Conservation (phyloP, 331 rosid species). For the Acacia pycnantha region DNA sequence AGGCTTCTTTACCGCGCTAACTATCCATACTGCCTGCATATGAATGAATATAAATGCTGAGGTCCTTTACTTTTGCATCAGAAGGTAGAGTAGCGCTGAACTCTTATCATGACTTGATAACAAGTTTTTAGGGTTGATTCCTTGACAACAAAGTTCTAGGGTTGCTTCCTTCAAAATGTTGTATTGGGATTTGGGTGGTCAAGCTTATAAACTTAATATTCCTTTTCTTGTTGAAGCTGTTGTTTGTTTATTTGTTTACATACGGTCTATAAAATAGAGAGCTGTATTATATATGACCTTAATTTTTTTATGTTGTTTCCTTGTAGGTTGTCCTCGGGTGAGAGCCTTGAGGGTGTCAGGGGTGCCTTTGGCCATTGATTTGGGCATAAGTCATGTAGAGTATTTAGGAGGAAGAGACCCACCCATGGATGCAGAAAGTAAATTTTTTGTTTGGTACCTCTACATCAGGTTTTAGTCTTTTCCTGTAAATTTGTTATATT, state of each 20-base stretch:
- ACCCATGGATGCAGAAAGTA: not conserved
- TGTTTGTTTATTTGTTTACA: not conserved
- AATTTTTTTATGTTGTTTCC: not conserved
- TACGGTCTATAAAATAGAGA: not conserved
- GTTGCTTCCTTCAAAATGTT: not conserved
- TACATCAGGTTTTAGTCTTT: not conserved
- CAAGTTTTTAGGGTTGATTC: not conserved
- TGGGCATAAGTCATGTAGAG: not conserved
- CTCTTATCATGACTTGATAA: not conserved
- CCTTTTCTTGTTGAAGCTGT: not conserved
- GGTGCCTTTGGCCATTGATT: conserved; percentile 61
- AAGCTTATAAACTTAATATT: not conserved
- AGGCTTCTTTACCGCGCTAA: not conserved
- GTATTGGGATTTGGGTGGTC: not conserved
- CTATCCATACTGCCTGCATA: not conserved
- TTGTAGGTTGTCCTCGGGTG: conserved; percentile 87
- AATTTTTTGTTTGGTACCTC: not conserved
- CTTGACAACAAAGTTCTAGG: not conserved
- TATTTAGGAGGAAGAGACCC: not conserved
- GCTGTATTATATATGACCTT: not conserved
- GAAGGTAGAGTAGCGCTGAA: not conserved
- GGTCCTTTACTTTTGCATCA: not conserved
- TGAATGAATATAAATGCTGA: not conserved
- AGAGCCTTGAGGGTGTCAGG: conserved; percentile 79
- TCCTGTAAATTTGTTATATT: not conserved